Conservation (phyloP, 805 yeast genomes). For the Lipomyces starkeyi region DNA sequence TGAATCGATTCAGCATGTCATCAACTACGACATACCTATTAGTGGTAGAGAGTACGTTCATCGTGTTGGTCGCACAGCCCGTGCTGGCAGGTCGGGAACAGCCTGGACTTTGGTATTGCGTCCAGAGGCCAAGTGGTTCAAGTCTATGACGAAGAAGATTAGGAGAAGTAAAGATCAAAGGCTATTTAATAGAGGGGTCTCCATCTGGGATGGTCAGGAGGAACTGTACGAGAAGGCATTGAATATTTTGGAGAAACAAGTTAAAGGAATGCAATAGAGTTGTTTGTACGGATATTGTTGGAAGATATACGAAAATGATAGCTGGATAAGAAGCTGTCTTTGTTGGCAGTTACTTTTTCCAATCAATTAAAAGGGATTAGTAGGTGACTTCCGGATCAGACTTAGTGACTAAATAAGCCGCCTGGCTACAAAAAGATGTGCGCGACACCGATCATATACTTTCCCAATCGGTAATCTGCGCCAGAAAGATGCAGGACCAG, state of each 20-base stretch:
- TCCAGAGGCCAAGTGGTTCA: slow-evolving; percentile 67
- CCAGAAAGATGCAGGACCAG: too few relatives aligned
- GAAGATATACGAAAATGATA: not conserved
- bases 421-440: too few relatives aligned
- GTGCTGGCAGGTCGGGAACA: slow-evolving; percentile 81
- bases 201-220: slow-evolving; percentile 49
- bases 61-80: slow-evolving; percentile 95
- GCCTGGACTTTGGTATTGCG: slow-evolving; percentile 80
- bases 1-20: slow-evolving; percentile 67
- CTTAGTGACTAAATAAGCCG: too few relatives aligned
- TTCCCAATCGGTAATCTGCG: too few relatives aligned
- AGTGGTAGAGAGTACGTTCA: slow-evolving; percentile 93
- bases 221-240: slow-evolving; percentile 54
- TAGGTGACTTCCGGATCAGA: too few relatives aligned
- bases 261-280: slow-evolving; percentile 16
- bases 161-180: slow-evolving; percentile 41
- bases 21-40: slow-evolving; percentile 89
- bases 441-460: too few relatives aligned
- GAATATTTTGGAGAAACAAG: slow-evolving; percentile 53
- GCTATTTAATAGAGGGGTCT: slow-evolving; percentile 39
- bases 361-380: too few relatives aligned
- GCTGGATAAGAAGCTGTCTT: too few relatives aligned
- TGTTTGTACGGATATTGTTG: not conserved
- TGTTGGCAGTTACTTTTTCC: too few relatives aligned
- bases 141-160: slow-evolving; percentile 38